A percentile compares a stretch with the other conserved stretches of the same genome.
phyloP scores from a whole-genome alignment of 2,329 filamentous ascomycete genomes.

The Exophiala dermatitidis region DNA sequence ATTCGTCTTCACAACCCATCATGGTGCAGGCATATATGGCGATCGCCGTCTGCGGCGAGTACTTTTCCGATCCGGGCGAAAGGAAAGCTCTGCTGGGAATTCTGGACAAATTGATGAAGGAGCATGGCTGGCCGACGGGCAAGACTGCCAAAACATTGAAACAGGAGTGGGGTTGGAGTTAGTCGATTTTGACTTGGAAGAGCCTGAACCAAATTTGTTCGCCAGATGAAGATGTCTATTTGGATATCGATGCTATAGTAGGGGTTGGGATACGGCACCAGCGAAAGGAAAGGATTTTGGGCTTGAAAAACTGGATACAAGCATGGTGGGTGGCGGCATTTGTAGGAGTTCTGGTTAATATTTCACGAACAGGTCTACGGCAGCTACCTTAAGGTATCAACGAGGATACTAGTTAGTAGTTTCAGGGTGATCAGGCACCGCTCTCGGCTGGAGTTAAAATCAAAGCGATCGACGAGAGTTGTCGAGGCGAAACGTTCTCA shows the following conservation, averaged over 20 bases:
- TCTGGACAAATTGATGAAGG: constrained; percentile 41
- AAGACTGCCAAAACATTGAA: constrained; percentile 44
- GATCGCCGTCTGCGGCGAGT: constrained; percentile 22
- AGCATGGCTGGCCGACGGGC: constrained; percentile 49
- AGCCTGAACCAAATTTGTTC: neutral
- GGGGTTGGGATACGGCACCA: no score
- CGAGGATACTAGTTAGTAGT: no score
- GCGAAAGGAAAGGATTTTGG: no score
- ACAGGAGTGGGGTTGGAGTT: constrained; percentile 41
- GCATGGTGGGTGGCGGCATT: neutral
- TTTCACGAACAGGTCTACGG: no score
- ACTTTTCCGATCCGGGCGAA: constrained; percentile 22
- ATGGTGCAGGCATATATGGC: constrained; percentile 39
- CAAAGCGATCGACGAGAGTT: no score
- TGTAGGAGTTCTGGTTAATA: neutral
- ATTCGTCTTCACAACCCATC: constrained; percentile 49
- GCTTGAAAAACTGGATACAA: neutral
- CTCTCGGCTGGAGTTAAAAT: no score
- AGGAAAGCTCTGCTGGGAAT: constrained; percentile 20
- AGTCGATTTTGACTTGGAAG: neutral
- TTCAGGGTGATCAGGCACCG: no score
- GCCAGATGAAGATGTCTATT: neutral
- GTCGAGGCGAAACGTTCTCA: no score
- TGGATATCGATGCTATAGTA: neutral
- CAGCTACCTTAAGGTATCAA: no score